Evolutionary conservation across 2,329 filamentous ascomycete genomes (phyloP).

Genomic region (Emydomyces testavorans): DNA sequence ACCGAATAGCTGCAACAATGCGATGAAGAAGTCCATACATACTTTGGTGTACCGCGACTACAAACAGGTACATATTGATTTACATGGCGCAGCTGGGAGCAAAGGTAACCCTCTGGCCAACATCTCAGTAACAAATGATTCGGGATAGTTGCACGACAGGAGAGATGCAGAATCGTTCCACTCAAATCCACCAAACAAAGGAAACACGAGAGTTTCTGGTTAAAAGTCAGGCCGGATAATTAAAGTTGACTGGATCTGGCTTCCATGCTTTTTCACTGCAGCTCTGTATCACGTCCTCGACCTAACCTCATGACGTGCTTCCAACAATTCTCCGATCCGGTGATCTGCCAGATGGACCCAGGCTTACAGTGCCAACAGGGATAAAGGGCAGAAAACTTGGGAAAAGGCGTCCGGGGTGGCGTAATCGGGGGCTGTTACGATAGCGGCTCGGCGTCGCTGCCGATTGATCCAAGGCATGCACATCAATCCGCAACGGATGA

Average conservation of each 20-base stretch:
- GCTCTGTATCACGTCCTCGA: neutral
- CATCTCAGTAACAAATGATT: neutral
- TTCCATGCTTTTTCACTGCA: conserved; percentile 4
- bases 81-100: neutral
- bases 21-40: conserved; percentile 20
- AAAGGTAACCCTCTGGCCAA: neutral
- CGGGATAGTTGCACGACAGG: conserved; percentile 8
- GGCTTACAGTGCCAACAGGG: neutral
- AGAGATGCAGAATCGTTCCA: conserved; percentile 9
- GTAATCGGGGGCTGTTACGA: neutral
- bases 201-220: neutral
- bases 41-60: conserved; percentile 19
- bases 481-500: neutral
- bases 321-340: conserved; percentile 6
- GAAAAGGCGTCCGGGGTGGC: neutral
- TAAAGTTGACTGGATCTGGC: neutral
- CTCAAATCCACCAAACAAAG: conserved; percentile 10
- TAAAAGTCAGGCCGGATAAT: neutral
- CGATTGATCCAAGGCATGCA: neutral
- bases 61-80: conserved; percentile 17
- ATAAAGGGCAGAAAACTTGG: neutral
- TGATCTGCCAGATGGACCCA: neutral
- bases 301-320: neutral
- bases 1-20: conserved; percentile 26
- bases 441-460: neutral